Base-by-base conservation (phyloP, 345 rosid genomes). In the Psidium guajava region DNA sequence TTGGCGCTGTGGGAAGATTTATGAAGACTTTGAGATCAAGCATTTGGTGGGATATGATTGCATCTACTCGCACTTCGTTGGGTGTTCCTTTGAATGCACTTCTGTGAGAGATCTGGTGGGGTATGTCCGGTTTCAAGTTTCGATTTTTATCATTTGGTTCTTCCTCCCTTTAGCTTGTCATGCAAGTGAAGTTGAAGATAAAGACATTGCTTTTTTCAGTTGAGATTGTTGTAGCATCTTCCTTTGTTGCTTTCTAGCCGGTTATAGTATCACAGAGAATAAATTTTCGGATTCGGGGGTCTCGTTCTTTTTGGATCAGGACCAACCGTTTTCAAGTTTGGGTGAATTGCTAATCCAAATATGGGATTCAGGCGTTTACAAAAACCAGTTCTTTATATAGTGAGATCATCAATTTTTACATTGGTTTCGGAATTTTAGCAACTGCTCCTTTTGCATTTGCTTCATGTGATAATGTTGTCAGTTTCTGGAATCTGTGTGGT, bases 121-220 rank as follows among this genome's bases (percentile, higher is more conserved):
- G 93, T 93, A 89, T 89, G 90, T 32, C 87, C 88, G 88, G 47
- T 0, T 69, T 69, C 86, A 40, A 28, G 82, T 75, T 50, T 69
- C 27, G 50, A 88, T 86, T 52, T 28, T 87, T 83, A 84, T 53
- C 85, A 11, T 61, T 52, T 42, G 18, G 32, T 64, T 21, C 49
- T 53, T 58, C 61, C 21, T 52, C 15, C 58, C 73, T 88, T 58
- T 88, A 7, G 50, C 93, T 92, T 95, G 84, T 88, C 94, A 90
- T 93, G 94, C 93, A 94, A 94, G 98, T 91, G 98, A 94, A 90
- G 86, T 84, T 89, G 88, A 89, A 92, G 88, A 82, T 83, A 52
- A 87, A 86, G 81, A 86, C 83, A 56, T 58, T 53, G 61, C 40
- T n/a, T 50, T 82, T 59, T 69, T 69, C 2, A 69, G 80, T 47